Percentiles rank a stretch among this genome's conserved stretches.
Conservation (phyloP, 129 eudicot species). For the Solidago caesia region DNA sequence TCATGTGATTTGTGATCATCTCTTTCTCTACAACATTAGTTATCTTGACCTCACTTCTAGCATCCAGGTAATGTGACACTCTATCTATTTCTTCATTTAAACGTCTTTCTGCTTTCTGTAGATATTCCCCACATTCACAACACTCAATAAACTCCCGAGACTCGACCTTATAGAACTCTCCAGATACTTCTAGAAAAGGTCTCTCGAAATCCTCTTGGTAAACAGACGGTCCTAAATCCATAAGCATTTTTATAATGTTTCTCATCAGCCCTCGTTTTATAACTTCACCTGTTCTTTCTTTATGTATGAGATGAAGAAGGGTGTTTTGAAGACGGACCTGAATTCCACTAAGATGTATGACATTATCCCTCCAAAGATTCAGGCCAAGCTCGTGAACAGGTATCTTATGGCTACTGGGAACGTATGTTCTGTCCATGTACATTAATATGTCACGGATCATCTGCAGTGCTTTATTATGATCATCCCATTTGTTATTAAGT, state of each 20-base stretch:
- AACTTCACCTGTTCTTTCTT: slow-evolving; percentile 60
- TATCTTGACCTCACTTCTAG: slow-evolving; percentile 52
- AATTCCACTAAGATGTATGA: slow-evolving; percentile 46
- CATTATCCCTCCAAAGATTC: slow-evolving; percentile 60
- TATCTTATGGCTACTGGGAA: slow-evolving; percentile 63
- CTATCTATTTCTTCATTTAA: slow-evolving; percentile 61
- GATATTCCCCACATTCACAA: slow-evolving; percentile 63
- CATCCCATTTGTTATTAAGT: slow-evolving; percentile 60
- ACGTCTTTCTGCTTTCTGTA: slow-evolving; percentile 64
- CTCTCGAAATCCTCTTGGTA: slow-evolving; percentile 64
- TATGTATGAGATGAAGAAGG: slow-evolving; percentile 48
- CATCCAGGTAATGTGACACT: slow-evolving; percentile 53
- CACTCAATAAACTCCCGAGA: slow-evolving; percentile 60
- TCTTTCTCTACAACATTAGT: slow-evolving; percentile 63
- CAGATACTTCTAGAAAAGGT: slow-evolving; percentile 57
- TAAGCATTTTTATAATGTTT: slow-evolving; percentile 61
- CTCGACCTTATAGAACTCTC: slow-evolving; percentile 53
- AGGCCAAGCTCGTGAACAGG: slow-evolving; percentile 69
- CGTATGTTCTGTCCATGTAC: slow-evolving; percentile 75
- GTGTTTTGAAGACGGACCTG: slow-evolving; percentile 50
- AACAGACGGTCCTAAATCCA: slow-evolving; percentile 57
- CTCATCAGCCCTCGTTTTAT: slow-evolving; percentile 63
- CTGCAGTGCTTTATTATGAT: slow-evolving; percentile 68
- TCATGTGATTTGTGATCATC: slow-evolving; percentile 63
- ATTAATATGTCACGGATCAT: slow-evolving; percentile 70